Evolutionary conservation across 352 stramenopile species (phyloP).

Genomic region (Phytophthora litchii): DNA sequence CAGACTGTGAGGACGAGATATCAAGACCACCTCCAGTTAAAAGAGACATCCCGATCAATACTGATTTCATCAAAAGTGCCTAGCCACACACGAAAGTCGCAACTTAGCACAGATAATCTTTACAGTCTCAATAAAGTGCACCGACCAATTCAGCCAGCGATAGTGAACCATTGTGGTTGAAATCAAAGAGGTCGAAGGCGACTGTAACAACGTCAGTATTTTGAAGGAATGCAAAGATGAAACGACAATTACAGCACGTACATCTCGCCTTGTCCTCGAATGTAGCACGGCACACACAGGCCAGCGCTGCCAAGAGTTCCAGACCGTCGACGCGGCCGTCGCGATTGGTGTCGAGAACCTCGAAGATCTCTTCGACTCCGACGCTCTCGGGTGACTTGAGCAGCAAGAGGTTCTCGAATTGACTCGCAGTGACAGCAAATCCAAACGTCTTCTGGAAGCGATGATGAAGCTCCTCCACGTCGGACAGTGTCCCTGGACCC

Average conservation of each 20-base stretch:
- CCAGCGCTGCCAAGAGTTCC: slow-evolving; percentile 76
- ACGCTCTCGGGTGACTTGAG: slow-evolving; percentile 67
- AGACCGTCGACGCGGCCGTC: slow-evolving; percentile 83
- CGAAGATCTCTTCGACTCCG: slow-evolving; percentile 72
- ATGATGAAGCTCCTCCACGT: slow-evolving; percentile 63
- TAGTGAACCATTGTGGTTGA: slow-evolving; percentile 78
- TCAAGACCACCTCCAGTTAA: slow-evolving; percentile 47
- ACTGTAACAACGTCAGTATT: slow-evolving; percentile 33
- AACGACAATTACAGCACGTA: slow-evolving; percentile 29
- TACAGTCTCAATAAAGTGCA: background rate
- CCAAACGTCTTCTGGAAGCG: slow-evolving; percentile 81
- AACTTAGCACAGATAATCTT: background rate
- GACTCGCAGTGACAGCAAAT: slow-evolving; percentile 72
- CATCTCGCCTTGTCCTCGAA: slow-evolving; percentile 86
- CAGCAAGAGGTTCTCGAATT: slow-evolving; percentile 77
- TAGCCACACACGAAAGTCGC: slow-evolving; percentile 16
- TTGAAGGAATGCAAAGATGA: background rate
- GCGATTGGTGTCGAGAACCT: slow-evolving; percentile 69
- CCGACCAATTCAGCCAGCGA: slow-evolving; percentile 72
- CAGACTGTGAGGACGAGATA: slow-evolving; percentile 2
- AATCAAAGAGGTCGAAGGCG: slow-evolving; percentile 67
- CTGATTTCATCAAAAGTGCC: slow-evolving; percentile 83
- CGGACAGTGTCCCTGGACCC: slow-evolving; percentile 60
- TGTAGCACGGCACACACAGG: slow-evolving; percentile 67
- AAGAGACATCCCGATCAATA: slow-evolving; percentile 71